Evolutionary conservation across 768 basidiomycete genomes (phyloP), one percentile per base, ranked within the genome.

Genomic region (Hydnum rufescens): DNA sequence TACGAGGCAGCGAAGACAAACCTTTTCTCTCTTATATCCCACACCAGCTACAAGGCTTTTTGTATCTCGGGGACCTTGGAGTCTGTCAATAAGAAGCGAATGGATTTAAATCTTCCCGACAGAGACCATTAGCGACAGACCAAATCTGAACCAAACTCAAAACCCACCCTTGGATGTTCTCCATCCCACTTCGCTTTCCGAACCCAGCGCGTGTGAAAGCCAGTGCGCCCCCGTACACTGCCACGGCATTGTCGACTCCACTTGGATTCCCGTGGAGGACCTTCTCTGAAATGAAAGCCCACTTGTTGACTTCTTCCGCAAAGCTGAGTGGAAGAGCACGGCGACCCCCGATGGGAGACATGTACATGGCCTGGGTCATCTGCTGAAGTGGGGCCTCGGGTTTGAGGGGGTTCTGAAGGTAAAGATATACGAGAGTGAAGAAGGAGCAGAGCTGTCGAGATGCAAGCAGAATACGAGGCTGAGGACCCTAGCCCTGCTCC

Each of bases 401-500:
- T 68, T 23, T 69, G 70, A 26, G 65, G 66, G 22, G 76, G 76
- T 34, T 66, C 64, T n/a, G 68, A 60, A n/a, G 76, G 77, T 5
- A 75, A 62, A 42, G 58, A 65, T 60, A 95, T 77, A 57, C 79
- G 80, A 46, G 71, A 69, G 62, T 85, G 77, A 13, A 82, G 71
- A 47, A 92, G 71, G 32, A 96, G 74, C 42, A 93, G 70, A 3
- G 85, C 70, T 1, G 85, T 79, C 5, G 89, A 78, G 43, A 82
- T 68, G 62, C 92, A 95, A 19, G 80, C 77, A 2, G 92, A 96
- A 68, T 82, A 96, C 23, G 95, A 88, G 4, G 95, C 95, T 22
- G 90, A 95, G 8, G 93, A 97, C 23, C 95, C 95, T 48, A 97
- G 79, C 44, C 95, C 95, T 16, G 95, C 95, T 4, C 87, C 83